Conservation (phyloP, 2,329 filamentous ascomycete genomes). For the Xylaria sp. region DNA sequence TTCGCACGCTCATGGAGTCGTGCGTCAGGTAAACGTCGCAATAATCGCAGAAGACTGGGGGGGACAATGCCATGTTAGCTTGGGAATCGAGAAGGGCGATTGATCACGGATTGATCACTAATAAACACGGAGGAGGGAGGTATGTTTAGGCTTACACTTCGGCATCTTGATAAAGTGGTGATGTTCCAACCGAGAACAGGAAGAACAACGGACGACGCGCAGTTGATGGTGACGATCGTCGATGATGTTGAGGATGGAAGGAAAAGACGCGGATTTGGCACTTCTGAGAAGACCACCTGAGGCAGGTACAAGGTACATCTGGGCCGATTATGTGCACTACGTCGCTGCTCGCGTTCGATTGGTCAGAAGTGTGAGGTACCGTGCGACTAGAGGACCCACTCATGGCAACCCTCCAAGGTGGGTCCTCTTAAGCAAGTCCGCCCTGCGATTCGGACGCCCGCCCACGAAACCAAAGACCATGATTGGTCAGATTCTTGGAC, state of each 20-base stretch:
- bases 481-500: neutral
- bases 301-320: neutral
- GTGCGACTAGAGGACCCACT: neutral
- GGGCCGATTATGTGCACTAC: neutral
- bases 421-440: neutral
- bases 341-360: neutral
- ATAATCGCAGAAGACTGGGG: constrained; percentile 83
- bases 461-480: neutral
- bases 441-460: neutral
- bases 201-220: neutral
- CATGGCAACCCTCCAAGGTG: neutral
- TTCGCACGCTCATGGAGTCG: constrained; percentile 99
- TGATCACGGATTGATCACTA: too few species aligned
- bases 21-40: constrained; percentile 99
- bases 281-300: too few species aligned
- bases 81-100: neutral
- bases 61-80: constrained; percentile 19
- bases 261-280: neutral
- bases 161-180: constrained; percentile 57
- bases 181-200: neutral
- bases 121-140: too few species aligned
- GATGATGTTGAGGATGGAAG: neutral
- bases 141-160: constrained; percentile 56
- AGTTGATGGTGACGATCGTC: neutral
- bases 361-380: neutral